phyloP scores from a whole-genome alignment of 257 asterid species.

The Solanum etuberosum region DNA sequence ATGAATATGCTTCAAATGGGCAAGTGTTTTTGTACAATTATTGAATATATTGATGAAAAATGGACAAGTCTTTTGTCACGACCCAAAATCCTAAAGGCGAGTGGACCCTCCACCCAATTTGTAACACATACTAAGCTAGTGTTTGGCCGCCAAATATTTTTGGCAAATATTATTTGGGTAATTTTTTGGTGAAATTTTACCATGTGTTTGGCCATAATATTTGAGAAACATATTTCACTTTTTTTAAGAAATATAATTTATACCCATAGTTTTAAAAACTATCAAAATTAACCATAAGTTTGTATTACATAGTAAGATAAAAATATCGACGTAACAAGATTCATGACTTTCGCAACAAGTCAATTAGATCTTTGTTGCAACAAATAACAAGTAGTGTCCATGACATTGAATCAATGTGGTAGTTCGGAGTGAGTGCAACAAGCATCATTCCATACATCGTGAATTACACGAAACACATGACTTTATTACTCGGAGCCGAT shows the following conservation, averaged over 20 bases:
- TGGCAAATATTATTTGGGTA: not conserved
- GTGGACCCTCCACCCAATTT: not conserved
- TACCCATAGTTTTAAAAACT: too few species aligned
- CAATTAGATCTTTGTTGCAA: not conserved
- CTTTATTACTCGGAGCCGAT: too few species aligned
- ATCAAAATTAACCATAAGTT: too few species aligned
- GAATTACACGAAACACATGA: too few species aligned
- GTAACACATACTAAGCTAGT: not conserved
- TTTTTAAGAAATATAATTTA: too few species aligned
- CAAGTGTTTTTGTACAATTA: not conserved
- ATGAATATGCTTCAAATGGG: not conserved
- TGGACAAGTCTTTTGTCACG: not conserved
- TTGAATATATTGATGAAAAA: not conserved
- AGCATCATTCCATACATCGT: not conserved
- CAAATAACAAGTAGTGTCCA: not conserved
- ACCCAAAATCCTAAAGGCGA: not conserved
- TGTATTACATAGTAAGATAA: not conserved
- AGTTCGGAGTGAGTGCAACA: not conserved
- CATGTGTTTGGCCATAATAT: too few species aligned
- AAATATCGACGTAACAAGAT: not conserved
- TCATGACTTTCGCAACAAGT: not conserved
- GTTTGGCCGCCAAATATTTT: not conserved
- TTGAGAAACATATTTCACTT: not conserved
- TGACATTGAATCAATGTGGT: not conserved
- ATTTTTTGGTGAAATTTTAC: too few species aligned